Percentiles rank a stretch among this genome's conserved stretches.
phyloP scores from a whole-genome alignment of 1,284 basidiomycete species.

The Boletellus deceptivus region DNA sequence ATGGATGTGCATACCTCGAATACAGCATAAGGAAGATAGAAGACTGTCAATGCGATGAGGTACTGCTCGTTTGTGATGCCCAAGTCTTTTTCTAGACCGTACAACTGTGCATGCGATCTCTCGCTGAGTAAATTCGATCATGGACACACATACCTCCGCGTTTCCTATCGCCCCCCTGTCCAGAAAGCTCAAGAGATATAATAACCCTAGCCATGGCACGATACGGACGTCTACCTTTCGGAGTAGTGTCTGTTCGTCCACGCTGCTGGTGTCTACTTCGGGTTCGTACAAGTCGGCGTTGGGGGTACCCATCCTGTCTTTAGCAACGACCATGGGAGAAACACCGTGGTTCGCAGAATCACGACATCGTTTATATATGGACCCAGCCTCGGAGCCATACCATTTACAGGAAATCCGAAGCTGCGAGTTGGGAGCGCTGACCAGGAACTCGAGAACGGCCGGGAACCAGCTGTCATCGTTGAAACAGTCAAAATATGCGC shows the following conservation, averaged over 20 bases:
- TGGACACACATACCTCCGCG: conserved; percentile 47
- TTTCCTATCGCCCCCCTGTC: conserved; percentile 69
- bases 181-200: conserved; percentile 62
- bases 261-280: conserved; percentile 37
- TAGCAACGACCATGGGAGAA: conserved; percentile 7
- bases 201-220: conserved; percentile 54
- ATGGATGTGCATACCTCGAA: conserved; percentile 42
- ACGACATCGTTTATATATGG: conserved; percentile 1
- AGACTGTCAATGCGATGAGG: conserved; percentile 53
- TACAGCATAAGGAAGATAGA: conserved; percentile 56
- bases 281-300: conserved; percentile 31
- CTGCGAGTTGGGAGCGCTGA: too few species aligned
- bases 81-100: conserved; percentile 46
- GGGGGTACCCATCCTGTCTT: neutral
- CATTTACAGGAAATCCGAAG: too few species aligned
- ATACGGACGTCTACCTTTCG: conserved; percentile 52
- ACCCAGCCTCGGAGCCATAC: neutral
- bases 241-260: conserved; percentile 48
- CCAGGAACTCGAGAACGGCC: too few species aligned
- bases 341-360: neutral
- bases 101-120: conserved; percentile 34
- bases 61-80: conserved; percentile 52
- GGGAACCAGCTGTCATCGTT: neutral
- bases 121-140: conserved; percentile 6
- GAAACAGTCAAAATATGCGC: neutral